Evolutionary conservation across 164 flowering plant species (phyloP), one percentile per base, ranked within the genome.

Genomic region (Vitis rupestris): DNA sequence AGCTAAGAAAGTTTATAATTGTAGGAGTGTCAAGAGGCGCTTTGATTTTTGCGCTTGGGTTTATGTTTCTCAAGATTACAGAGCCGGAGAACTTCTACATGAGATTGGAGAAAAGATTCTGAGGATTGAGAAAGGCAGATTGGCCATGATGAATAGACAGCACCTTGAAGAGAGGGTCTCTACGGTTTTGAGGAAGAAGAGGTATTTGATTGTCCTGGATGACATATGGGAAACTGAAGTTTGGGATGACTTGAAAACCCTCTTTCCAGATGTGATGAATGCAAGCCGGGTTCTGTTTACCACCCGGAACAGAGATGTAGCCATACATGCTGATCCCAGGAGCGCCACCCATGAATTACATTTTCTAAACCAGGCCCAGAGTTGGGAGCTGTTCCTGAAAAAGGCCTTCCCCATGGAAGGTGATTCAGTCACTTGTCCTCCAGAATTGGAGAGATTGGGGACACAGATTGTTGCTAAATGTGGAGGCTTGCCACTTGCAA

Each of bases 401-500:
- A 50, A 50, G 53, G 53, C 14, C 14, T 50, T 50, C 8, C 44
- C 44, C 7, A 31, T 31, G 44, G 44, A 31, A 31, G 44, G 1
- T 31, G 12, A 13, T 50, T 10, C 13, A 10, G 12, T 10, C 11
- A 50, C 13, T 50, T 50, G 53, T 13, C 14, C 53, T 50, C 11
- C 11, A 50, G 13, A 50, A 13, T 50, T 10, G 53, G 53, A 50
- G 8, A 13, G 4, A 10, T 7, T 50, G 11, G 53, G 12, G 5
- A 50, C 13, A 50, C 53, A 50, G 14, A 50, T 50, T 50, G 53
- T 13, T 50, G 53, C 11, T 10, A 50, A 50, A 50, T 50, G 53
- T 50, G 53, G 52, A 15, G 79, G 79, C 0, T 37, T 80, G 8
- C 81, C 83, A 1, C 74, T 80, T 7, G 74, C 79, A 10, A 64